phyloP scores from a whole-genome alignment of 2,329 filamentous ascomycete species.

The Sphaerulina musiva region DNA sequence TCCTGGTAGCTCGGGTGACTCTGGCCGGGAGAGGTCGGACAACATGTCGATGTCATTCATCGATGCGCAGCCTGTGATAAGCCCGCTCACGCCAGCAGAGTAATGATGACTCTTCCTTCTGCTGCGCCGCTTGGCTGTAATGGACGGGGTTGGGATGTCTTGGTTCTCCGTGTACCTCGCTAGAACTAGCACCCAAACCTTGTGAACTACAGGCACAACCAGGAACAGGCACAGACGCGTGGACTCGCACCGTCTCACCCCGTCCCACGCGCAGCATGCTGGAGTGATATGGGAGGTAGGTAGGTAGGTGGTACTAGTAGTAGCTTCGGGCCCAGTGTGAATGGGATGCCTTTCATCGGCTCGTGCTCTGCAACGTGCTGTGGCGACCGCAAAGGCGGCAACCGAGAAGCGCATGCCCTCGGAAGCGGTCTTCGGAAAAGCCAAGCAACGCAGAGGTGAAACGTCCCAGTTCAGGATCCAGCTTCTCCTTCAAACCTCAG shows the following conservation, averaged over 20 bases:
- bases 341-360: not conserved
- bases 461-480: conserved; percentile 5
- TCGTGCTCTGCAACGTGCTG: not conserved
- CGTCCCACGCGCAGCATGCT: not conserved
- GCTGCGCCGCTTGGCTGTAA: not conserved
- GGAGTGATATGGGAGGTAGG: not conserved
- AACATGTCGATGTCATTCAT: not conserved
- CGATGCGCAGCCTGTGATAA: not conserved
- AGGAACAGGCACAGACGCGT: conserved; percentile 19
- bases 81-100: not conserved
- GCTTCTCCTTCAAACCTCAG: conserved; percentile 8
- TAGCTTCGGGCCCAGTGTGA: not conserved
- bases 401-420: not conserved
- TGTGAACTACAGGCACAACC: conserved; percentile 3
- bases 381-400: conserved; percentile 1
- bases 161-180: conserved; percentile 11
- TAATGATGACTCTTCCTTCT: not conserved
- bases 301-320: not conserved
- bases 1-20: not conserved
- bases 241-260: conserved; percentile 6
- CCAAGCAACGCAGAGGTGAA: conserved; percentile 13
- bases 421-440: conserved; percentile 12
- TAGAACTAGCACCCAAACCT: conserved; percentile 5
- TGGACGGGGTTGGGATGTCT: conserved; percentile 16
- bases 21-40: conserved; percentile 14